A percentile compares a stretch with the other conserved stretches of the same genome.
These are phyloP conservation scores for Pythium volutum DNA, from an alignment of 352 stramenopile species.

Conservation along the genomic window DNA sequence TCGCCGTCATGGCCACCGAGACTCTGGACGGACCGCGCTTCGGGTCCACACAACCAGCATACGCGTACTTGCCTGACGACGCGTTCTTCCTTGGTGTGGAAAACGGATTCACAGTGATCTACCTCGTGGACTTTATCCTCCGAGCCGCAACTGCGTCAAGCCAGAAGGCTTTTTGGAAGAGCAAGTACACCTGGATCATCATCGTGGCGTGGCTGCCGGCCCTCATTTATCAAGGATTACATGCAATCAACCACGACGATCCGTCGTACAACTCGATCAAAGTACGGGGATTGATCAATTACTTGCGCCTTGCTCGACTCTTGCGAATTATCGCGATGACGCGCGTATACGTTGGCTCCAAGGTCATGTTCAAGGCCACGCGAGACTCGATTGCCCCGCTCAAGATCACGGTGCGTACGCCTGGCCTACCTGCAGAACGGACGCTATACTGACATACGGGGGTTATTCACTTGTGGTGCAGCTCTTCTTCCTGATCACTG, in stretches of 20 bases:
- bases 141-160: slow-evolving; percentile 26
- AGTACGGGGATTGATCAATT: slow-evolving; percentile 9
- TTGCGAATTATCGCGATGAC: slow-evolving; percentile 35
- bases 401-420: slow-evolving; percentile 4
- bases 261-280: slow-evolving; percentile 24
- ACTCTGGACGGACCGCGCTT: slow-evolving; percentile 57
- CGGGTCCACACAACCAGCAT: slow-evolving; percentile 37
- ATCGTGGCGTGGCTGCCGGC: slow-evolving; percentile 35
- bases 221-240: slow-evolving; percentile 22
- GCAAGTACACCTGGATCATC: slow-evolving; percentile 29
- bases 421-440: background rate
- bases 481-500: slow-evolving; percentile 75
- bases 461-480: slow-evolving; percentile 7
- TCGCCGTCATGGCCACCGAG: slow-evolving; percentile 35
- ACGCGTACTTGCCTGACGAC: slow-evolving; percentile 37
- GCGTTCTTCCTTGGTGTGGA: slow-evolving; percentile 29
- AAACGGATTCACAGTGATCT: slow-evolving; percentile 37
- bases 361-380: slow-evolving; percentile 38
- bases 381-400: slow-evolving; percentile 38
- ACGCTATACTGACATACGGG: background rate
- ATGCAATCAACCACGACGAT: slow-evolving; percentile 8
- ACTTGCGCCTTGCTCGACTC: slow-evolving; percentile 37
- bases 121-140: slow-evolving; percentile 42
- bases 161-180: slow-evolving; percentile 33
- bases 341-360: slow-evolving; percentile 39